Conservation (phyloP, 164 flowering plant species). For the Aristolochia fimbriata region DNA sequence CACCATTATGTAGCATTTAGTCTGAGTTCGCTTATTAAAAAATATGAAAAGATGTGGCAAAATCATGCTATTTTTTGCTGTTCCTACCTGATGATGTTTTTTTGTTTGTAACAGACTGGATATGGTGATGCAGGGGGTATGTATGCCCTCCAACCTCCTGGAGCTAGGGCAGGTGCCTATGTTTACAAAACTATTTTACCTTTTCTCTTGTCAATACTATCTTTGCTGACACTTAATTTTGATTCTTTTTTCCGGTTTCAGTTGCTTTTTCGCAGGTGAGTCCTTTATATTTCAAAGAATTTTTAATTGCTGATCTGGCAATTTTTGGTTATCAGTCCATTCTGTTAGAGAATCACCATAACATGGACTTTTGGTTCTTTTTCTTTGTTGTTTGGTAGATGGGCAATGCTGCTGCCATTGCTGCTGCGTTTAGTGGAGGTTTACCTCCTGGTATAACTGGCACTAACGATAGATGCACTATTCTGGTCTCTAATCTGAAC, state of each 20-base stretch:
- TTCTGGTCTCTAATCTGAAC: constrained; percentile 78
- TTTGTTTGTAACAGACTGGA: constrained; percentile 37
- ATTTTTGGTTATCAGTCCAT: neutral
- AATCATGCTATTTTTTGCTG: too few species aligned
- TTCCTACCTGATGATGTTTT: neutral
- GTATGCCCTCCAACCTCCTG: constrained; percentile 44
- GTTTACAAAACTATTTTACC: neutral
- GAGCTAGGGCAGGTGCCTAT: constrained; percentile 40
- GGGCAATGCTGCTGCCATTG: constrained; percentile 77
- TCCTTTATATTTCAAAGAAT: neutral
- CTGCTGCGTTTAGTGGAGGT: constrained; percentile 92
- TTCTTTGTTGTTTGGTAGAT: constrained; percentile 32
- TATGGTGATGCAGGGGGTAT: constrained; percentile 67
- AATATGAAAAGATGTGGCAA: too few species aligned
- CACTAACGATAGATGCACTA: constrained; percentile 89
- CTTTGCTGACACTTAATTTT: constrained; percentile 10
- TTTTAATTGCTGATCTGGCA: too few species aligned
- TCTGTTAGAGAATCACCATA: neutral
- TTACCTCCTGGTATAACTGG: constrained; percentile 95
- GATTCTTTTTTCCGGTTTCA: constrained; percentile 28
- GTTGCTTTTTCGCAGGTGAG: constrained; percentile 91
- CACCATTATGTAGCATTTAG: too few species aligned
- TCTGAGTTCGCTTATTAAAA: too few species aligned
- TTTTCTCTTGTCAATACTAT: neutral
- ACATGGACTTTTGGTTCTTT: neutral